Evolutionary conservation across 1,284 basidiomycete species (phyloP).

Genomic region (Rhizoctonia solani): DNA sequence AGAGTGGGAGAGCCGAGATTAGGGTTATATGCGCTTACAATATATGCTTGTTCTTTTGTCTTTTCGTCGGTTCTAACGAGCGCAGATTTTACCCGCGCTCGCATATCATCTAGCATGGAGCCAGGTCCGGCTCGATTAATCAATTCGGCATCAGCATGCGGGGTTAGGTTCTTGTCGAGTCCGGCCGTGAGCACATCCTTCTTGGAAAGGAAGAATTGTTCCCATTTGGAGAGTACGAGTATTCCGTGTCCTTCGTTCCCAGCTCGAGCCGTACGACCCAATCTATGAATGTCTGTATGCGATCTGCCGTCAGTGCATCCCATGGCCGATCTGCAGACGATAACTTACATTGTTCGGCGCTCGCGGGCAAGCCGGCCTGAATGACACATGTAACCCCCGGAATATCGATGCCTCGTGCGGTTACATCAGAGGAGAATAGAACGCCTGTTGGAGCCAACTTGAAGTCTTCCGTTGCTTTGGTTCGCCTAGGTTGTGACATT

Average conservation of each 20-base stretch:
- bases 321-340: background rate
- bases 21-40: conserved; percentile 43
- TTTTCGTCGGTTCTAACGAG: conserved; percentile 46
- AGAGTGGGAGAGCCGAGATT: background rate
- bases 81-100: conserved; percentile 40
- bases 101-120: conserved; percentile 35
- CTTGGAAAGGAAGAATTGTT: conserved; percentile 57
- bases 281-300: conserved; percentile 48
- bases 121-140: conserved; percentile 46
- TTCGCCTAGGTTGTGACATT: conserved; percentile 52
- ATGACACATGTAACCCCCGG: conserved; percentile 58
- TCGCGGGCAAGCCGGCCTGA: conserved; percentile 55
- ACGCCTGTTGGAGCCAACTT: conserved; percentile 52
- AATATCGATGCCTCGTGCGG: conserved; percentile 56
- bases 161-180: background rate
- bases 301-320: conserved; percentile 6
- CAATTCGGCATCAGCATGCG: conserved; percentile 42
- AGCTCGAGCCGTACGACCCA: conserved; percentile 56
- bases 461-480: conserved; percentile 58
- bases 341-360: conserved; percentile 48
- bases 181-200: conserved; percentile 47
- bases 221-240: conserved; percentile 59
- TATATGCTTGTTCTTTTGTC: conserved; percentile 58
- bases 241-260: conserved; percentile 58
- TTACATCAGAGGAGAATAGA: conserved; percentile 52